Evolutionary conservation across 176 grass and related monocot species (phyloP), one percentile per base, ranked within the genome.

Genomic region (Luzula sylvatica): DNA sequence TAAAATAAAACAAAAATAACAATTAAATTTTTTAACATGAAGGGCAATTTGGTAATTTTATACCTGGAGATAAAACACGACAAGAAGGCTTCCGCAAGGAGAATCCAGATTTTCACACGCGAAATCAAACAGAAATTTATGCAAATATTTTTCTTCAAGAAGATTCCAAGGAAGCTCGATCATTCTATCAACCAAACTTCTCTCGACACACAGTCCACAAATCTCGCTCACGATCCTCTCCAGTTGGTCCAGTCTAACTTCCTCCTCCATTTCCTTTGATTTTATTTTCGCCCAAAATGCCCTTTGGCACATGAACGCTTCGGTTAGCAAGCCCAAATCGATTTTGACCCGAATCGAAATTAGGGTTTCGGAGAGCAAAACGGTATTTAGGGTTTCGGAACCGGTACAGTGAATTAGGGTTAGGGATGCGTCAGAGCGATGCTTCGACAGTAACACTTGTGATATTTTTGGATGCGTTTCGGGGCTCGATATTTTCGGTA

Each of bases 1-100:
- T 96, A 50, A 46, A 6, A 75, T 23, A 76, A 70, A 56, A 78
- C 29, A 58, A 73, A 2, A 52, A 28, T 26, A 56, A 76, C 29
- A 49, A 5, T 42, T 14, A 62, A 48, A 23, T 15, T 43, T 18
- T 23, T 19, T 21, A 65, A 55, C 16, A 13, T 20, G 8, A 65
- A 47, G 5, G 22, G 49, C 12, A 73, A 38, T 47, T 38, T 16
- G 13, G 21, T 46, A 14, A 39, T 56, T 41, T 35, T 21, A 19
- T 38, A 89, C 90, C 90, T 84, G 84, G 46, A 96, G 83, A 45
- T 96, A 96, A 65, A 86, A 96, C 52, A 96, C 84, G 23, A 89
- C 81, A 67, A 95, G 73, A 47, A 96, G 74, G 57, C 80, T 96
- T 60, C 90, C 84, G 56, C 56, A 76, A 64, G 66, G 66, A 61